Base-by-base conservation (phyloP, 169 alveolate genomes). In the Theileria annulata region DNA sequence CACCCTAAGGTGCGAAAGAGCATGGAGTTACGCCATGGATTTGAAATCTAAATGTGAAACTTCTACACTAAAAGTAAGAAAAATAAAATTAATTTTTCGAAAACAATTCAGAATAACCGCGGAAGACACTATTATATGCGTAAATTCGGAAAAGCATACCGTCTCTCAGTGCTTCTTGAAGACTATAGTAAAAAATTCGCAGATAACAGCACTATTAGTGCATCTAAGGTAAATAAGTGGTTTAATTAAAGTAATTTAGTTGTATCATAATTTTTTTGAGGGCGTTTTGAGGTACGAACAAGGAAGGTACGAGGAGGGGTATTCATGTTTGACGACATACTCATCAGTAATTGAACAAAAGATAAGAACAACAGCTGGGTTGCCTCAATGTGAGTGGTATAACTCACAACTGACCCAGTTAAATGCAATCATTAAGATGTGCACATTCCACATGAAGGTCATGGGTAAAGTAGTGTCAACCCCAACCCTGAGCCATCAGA, bases 281-380 rank as follows among this genome's bases (percentile, higher is more conserved):
- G 86, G 87, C 23, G 73, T 71, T 10, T 67, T 84, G n/a, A 74
- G 78, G 28, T 62, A 75, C 49, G 90, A 84, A 60, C 72, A 72
- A 66, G 72, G 64, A 33, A 66, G 60, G 13, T 84, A 42, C 56
- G 71, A 21, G 8, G 89, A 82, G 0, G 89, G 85, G 10, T 72
- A 51, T 56, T 30, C 76, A 6, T 64, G 80, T 17, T 75, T 82
- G 31, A 69, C 89, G 2, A 33, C 84, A 0, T 82, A 82, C 60
- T 71, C 80, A 12, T 60, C 79, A 37, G 89, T 82, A 33, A 60
- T 82, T 79, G 89, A 82, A 19, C 89, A 82, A 76, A 71, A 79
- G 21, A 21, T 37, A 12, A 75, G 89, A 51, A 9, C 47, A 19
- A 37, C 71, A 25, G 76, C 69, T 25, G 85, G 68, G 25, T 25